Conservation (phyloP, 768 basidiomycete genomes). For the Kwoniella dendrophila region DNA sequence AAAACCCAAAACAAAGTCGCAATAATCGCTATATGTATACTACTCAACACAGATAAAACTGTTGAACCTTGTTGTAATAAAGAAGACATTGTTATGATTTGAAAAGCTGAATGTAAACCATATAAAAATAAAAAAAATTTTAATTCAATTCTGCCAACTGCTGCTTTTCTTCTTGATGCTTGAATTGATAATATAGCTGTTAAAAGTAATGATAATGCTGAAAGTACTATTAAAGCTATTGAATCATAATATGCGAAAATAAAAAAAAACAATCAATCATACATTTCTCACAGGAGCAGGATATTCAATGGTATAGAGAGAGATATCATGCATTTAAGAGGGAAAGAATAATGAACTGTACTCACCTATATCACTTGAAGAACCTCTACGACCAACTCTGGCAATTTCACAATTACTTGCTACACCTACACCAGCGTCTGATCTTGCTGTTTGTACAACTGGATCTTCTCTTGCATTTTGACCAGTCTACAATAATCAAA, state of each 20-base stretch:
- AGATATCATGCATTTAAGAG: too few species aligned
- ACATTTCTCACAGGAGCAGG: not conserved
- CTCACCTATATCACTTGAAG: constrained; percentile 67
- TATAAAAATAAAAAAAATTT: constrained; percentile 50
- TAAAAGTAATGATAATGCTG: constrained; percentile 70
- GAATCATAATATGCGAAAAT: not conserved
- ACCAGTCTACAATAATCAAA: constrained; percentile 8
- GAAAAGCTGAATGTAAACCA: constrained; percentile 66
- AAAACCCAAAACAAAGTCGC: constrained; percentile 70
- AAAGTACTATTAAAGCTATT: constrained; percentile 76
- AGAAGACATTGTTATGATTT: constrained; percentile 78
- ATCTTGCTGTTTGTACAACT: constrained; percentile 58
- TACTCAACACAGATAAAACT: constrained; percentile 68
- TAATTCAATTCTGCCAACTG: constrained; percentile 67
- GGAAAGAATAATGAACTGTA: constrained; percentile 33
- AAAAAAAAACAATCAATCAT: too few species aligned
- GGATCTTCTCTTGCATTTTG: constrained; percentile 54
- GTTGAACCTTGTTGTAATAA: constrained; percentile 76
- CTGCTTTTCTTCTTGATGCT: constrained; percentile 73
- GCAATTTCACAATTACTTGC: constrained; percentile 79
- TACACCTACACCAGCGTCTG: constrained; percentile 75
- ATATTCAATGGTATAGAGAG: not conserved
- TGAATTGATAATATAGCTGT: constrained; percentile 64
- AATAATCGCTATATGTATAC: constrained; percentile 77
- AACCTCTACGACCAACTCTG: constrained; percentile 61